phyloP scores from a whole-genome alignment of 805 yeast species.

The Middelhovenomyces tepae region DNA sequence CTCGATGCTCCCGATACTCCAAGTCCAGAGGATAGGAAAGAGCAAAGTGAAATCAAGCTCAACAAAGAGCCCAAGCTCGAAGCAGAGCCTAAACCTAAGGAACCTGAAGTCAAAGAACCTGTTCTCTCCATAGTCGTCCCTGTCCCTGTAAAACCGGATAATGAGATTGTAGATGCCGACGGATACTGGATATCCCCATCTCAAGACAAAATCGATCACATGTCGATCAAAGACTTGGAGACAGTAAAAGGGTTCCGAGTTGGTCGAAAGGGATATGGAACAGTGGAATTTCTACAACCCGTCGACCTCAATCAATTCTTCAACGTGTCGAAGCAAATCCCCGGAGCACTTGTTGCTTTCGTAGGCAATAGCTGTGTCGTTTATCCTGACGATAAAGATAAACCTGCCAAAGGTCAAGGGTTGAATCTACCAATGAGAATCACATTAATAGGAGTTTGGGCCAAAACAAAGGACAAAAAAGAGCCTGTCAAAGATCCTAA shows the following conservation, averaged over 20 bases:
- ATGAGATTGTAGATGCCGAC: constrained; percentile 46
- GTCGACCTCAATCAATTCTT: constrained; percentile 72
- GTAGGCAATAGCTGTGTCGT: constrained; percentile 51
- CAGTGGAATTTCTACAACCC: constrained; percentile 65
- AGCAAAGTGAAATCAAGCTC: constrained; percentile 5
- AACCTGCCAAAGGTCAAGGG: constrained; percentile 72
- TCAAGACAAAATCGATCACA: constrained; percentile 47
- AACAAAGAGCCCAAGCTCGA: constrained; percentile 16
- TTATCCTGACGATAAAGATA: constrained; percentile 57
- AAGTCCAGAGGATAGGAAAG: not conserved
- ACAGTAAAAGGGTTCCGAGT: constrained; percentile 56
- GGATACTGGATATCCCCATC: constrained; percentile 89
- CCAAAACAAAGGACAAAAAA: constrained; percentile 62
- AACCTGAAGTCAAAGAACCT: not conserved
- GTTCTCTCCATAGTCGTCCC: constrained; percentile 6
- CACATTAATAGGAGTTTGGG: constrained; percentile 72
- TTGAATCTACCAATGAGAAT: constrained; percentile 68
- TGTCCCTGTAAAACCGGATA: constrained; percentile 22
- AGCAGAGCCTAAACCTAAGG: constrained; percentile 3
- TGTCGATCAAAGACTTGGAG: constrained; percentile 56
- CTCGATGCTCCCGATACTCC: not conserved
- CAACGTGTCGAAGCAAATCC: constrained; percentile 45
- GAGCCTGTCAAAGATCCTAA: constrained; percentile 69
- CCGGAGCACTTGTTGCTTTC: constrained; percentile 59
- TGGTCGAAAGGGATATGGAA: constrained; percentile 74